These are phyloP conservation scores for Didymella sp. DNA, from an alignment of 2,329 filamentous ascomycete genomes.

Conservation along the genomic window DNA sequence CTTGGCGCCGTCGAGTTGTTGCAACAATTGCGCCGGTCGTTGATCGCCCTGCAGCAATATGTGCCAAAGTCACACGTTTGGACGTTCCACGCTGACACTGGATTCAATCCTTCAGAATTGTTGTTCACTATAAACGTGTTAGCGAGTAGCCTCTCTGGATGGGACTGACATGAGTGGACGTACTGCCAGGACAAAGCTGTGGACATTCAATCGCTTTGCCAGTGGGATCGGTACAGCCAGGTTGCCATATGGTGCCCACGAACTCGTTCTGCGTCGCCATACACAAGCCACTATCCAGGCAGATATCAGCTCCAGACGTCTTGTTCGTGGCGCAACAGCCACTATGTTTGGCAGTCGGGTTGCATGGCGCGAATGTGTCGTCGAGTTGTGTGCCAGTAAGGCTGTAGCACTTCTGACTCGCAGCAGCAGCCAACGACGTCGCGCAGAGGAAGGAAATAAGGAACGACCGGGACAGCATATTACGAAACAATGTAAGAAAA, in stretches of 20 bases:
- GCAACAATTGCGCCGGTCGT: constrained; percentile 40
- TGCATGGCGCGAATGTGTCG: constrained; percentile 40
- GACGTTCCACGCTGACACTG: constrained; percentile 42
- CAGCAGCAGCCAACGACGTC: constrained; percentile 21
- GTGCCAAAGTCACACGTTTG: constrained; percentile 45
- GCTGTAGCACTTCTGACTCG: constrained; percentile 40
- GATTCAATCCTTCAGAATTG: constrained; percentile 24
- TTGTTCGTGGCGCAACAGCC: constrained; percentile 44
- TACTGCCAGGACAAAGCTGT: constrained; percentile 42
- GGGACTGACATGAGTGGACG: constrained; percentile 1
- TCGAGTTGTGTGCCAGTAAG: constrained; percentile 41
- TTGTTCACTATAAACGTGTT: constrained; percentile 16
- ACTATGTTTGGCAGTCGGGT: constrained; percentile 38
- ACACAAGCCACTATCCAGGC: constrained; percentile 44
- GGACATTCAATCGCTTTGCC: constrained; percentile 40
- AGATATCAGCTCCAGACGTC: constrained; percentile 37
- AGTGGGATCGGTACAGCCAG: constrained; percentile 46
- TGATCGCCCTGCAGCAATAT: constrained; percentile 44
- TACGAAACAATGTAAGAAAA: constrained; percentile 8
- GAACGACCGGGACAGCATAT: constrained; percentile 27
- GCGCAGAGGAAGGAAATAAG: constrained; percentile 25
- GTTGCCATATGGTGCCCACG: constrained; percentile 45
- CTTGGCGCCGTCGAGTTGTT: constrained; percentile 34
- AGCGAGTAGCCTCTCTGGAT: not conserved
- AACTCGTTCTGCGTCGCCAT: constrained; percentile 40